phyloP scores from a whole-genome alignment of 768 basidiomycete species.

The Rhodotorula babjevae region DNA sequence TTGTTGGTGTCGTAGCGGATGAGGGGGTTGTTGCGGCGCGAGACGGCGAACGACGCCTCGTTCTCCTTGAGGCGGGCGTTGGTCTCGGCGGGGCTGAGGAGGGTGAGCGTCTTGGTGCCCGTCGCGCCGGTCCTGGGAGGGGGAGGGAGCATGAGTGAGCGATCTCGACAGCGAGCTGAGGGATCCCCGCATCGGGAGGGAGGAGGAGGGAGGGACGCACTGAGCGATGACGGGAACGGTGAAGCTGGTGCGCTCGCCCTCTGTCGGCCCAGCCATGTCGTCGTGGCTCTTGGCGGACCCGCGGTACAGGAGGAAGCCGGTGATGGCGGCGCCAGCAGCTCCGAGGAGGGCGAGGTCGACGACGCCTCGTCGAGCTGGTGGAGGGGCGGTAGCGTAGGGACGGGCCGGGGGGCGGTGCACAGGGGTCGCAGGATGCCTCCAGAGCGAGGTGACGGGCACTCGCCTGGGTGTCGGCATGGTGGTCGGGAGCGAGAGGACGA shows the following conservation, averaged over 20 bases:
- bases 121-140: slow-evolving; percentile 24
- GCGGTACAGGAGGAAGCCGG: slow-evolving; percentile 23
- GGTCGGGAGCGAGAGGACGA: not conserved
- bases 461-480: not conserved
- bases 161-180: too few species aligned
- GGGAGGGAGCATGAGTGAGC: not conserved
- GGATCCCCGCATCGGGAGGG: not conserved
- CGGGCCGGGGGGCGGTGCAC: not conserved
- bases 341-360: slow-evolving; percentile 28
- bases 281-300: not conserved
- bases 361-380: not conserved
- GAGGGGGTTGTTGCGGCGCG: slow-evolving; percentile 37
- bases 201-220: slow-evolving; percentile 9
- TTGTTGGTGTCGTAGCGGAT: slow-evolving; percentile 63
- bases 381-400: not conserved
- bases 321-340: slow-evolving; percentile 10
- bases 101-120: slow-evolving; percentile 34
- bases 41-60: slow-evolving; percentile 38
- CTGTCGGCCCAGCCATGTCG: not conserved
- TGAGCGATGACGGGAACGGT: slow-evolving; percentile 35
- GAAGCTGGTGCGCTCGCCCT: slow-evolving; percentile 11
- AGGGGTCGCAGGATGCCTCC: not conserved
- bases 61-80: slow-evolving; percentile 38
- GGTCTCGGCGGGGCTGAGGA: slow-evolving; percentile 26
- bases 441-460: not conserved